Evolutionary conservation across 306 rosid genomes (phyloP).

Genomic region (Prinsepia uniflora): DNA sequence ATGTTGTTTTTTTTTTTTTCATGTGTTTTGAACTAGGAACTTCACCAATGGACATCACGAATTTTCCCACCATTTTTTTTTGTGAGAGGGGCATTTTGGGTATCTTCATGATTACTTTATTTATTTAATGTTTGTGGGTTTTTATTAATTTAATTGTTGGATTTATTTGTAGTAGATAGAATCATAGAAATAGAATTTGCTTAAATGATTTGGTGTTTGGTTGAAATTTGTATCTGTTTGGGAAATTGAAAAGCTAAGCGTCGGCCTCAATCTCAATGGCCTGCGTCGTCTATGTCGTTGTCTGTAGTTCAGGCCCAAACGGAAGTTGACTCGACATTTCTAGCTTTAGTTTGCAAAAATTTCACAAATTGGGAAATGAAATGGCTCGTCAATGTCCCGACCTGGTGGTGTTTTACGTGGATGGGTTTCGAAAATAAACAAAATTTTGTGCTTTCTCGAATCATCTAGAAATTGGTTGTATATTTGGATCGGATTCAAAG

Average conservation of each 20-base stretch:
- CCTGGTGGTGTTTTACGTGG: neutral
- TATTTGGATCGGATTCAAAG: no score
- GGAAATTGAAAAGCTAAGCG: neutral
- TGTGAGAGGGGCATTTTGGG: conserved; percentile 31
- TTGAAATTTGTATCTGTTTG: neutral
- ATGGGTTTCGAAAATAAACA: neutral
- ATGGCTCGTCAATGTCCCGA: neutral
- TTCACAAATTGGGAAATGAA: no score
- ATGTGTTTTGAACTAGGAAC: neutral
- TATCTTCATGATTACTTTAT: neutral
- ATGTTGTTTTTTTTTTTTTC: neutral
- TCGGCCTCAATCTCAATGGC: neutral
- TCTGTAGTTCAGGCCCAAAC: neutral
- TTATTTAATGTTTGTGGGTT: conserved; percentile 13
- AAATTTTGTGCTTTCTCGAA: neutral
- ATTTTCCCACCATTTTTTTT: conserved; percentile 33
- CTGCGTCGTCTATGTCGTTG: neutral
- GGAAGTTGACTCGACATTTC: neutral
- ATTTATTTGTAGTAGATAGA: neutral
- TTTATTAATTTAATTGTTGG: neutral
- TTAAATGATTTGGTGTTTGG: neutral
- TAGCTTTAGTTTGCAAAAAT: neutral
- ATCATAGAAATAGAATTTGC: neutral
- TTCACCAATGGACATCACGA: conserved; percentile 17
- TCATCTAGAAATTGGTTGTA: no score